Percentiles rank a stretch among this genome's conserved stretches.
These are phyloP conservation scores for Sonneratia alba DNA, from an alignment of 345 rosid species.

Conservation along the genomic window DNA sequence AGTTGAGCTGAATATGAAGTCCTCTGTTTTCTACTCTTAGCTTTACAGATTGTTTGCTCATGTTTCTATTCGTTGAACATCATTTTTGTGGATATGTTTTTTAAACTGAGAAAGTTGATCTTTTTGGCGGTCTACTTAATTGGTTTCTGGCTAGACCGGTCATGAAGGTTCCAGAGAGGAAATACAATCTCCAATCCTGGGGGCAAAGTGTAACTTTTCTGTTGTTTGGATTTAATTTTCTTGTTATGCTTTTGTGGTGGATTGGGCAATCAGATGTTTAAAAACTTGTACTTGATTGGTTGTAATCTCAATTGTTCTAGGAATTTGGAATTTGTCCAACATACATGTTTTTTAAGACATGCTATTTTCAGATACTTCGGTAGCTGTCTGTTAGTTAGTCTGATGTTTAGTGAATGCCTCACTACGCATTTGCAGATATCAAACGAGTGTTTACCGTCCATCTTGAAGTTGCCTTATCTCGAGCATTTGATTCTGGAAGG, in stretches of 20 bases:
- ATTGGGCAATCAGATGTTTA: background rate
- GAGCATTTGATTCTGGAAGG: slow-evolving; percentile 62
- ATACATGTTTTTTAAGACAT: no score
- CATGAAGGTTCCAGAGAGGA: background rate
- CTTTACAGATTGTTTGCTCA: background rate
- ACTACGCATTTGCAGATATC: slow-evolving; percentile 38
- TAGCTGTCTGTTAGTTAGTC: background rate
- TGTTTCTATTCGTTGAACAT: background rate
- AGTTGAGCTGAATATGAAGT: no score
- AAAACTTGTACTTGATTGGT: background rate
- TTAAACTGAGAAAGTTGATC: background rate
- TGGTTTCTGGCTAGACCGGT: background rate
- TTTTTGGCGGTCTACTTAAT: background rate
- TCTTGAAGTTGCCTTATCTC: slow-evolving; percentile 41
- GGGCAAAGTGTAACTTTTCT: background rate
- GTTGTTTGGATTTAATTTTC: background rate
- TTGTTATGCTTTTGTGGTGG: background rate
- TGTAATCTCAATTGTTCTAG: background rate
- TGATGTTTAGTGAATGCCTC: background rate
- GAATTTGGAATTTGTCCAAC: background rate
- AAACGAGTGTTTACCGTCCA: slow-evolving; percentile 37
- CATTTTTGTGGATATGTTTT: background rate
- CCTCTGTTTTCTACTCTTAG: no score
- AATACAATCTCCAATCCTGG: background rate
- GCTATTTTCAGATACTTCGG: background rate